Evolutionary conservation across 345 rosid genomes (phyloP).

Genomic region (Draba incana): DNA sequence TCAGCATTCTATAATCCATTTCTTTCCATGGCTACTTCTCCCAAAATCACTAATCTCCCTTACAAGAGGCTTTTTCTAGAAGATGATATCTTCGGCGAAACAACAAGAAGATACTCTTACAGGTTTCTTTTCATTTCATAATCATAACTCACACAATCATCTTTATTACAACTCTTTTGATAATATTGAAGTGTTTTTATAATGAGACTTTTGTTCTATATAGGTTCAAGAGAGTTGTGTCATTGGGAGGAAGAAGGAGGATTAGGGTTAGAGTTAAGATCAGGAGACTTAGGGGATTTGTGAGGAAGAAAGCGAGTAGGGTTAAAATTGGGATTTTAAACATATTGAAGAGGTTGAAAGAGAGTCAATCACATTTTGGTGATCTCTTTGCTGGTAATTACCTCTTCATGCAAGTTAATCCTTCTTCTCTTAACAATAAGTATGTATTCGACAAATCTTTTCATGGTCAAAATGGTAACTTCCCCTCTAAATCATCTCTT

Average conservation of each 20-base stretch:
- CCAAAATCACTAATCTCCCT: constrained; percentile 25
- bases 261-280: constrained; percentile 50
- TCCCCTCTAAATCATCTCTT: constrained; percentile 31
- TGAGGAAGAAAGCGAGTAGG: constrained; percentile 46
- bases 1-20: neutral
- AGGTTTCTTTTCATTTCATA: constrained; percentile 17
- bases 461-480: constrained; percentile 28
- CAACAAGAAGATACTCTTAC: constrained; percentile 35
- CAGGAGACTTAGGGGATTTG: constrained; percentile 46
- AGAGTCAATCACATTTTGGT: constrained; percentile 62
- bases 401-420: constrained; percentile 71
- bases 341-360: constrained; percentile 62
- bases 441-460: constrained; percentile 41
- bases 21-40: constrained; percentile 37
- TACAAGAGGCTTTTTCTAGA: constrained; percentile 27
- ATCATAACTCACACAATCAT: neutral
- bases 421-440: constrained; percentile 50
- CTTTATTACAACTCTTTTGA: neutral
- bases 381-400: constrained; percentile 83
- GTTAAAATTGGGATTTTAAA: constrained; percentile 47
- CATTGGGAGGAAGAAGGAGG: constrained; percentile 50
- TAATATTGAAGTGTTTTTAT: neutral
- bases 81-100: constrained; percentile 37
- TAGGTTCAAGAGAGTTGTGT: constrained; percentile 50
- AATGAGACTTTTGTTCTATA: neutral